Base-by-base conservation (phyloP, 108 stramenopile genomes). In the Skeletonema potamos region DNA sequence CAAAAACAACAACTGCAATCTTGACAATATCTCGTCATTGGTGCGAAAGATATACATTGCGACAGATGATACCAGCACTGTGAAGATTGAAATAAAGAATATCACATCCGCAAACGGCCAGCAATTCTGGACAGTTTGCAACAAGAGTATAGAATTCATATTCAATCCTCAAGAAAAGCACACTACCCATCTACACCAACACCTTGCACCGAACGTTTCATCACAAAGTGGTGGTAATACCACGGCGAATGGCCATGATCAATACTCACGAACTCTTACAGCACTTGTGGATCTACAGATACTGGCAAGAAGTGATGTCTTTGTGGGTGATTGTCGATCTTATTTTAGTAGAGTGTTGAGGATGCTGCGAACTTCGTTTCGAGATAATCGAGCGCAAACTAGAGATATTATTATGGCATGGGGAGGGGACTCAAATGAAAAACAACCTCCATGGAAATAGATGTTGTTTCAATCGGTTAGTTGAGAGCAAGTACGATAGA, bases 221-320 rank as follows among this genome's bases (percentile, higher is more conserved):
- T 39, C 12, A 39, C 11, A 13, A 22, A 48, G 4, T 22, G 22
- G 7, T 51, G 48, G 4, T 6, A 22, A 22, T 51, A 44, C 15
- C 17, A 51, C 48, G 20, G 0, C 48, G 48, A 51, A 24, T 24
- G 48, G 48, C 22, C 3, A 51, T 51, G 48, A 51, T 22, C 48
- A 51, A 51, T 51, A 51, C 22, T 51, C 48, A 0, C 48, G 48
- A 51, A 20, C 48, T 51, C 48, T 51, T 22, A n/a, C 48, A 51
- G 48, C 48, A 51, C 48, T 51, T 51, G 48, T 51, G 22, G 48
- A 51, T 51, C 48, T 51, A 51, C 48, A 51, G 18, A 51, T 51
- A 51, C 48, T 51, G 6, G 48, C 48, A 24, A 51, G 48, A 51
- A 51, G 48, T 24, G 6, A 51, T 51, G 20, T 51, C 22, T 22